A percentile compares a stretch with the other conserved stretches of the same genome.
Conservation (phyloP, 108 stramenopile genomes). For the Pseudonitzschia multiseries region DNA sequence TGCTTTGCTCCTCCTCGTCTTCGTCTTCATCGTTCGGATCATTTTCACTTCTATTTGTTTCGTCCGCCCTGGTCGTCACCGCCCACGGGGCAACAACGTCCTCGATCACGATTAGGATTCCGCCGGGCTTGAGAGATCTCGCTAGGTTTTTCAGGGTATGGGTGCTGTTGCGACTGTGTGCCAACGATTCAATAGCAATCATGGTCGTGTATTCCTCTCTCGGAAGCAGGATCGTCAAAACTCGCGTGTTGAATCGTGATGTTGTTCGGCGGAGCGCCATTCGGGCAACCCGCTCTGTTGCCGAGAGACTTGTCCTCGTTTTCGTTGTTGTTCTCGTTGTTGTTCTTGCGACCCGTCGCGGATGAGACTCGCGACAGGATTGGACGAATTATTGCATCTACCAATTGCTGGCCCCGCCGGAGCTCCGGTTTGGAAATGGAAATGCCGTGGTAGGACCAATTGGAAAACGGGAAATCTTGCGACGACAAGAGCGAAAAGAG, state of each 20-base stretch:
- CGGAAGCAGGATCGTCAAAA: conserved; percentile 25
- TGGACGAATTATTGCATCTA: not conserved
- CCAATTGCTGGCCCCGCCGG: conserved; percentile 18
- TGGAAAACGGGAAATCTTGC: not conserved
- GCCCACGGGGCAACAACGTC: conserved; percentile 35
- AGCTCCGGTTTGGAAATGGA: conserved; percentile 32
- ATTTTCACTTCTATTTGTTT: no score
- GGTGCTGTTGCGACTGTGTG: conserved; percentile 27
- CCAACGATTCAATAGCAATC: conserved; percentile 42
- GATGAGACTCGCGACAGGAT: not conserved
- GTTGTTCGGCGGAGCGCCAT: conserved; percentile 17
- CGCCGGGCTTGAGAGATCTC: conserved; percentile 26
- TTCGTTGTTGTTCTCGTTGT: no score
- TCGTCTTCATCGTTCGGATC: not conserved
- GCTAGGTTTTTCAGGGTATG: conserved; percentile 26
- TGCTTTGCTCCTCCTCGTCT: not conserved
- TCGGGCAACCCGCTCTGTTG: not conserved
- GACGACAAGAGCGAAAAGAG: conserved; percentile 32
- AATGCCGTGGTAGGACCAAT: conserved; percentile 39
- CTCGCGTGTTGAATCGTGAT: conserved; percentile 19
- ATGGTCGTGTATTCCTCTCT: conserved; percentile 23
- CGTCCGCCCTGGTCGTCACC: not conserved
- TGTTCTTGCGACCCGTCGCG: not conserved
- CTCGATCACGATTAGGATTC: conserved; percentile 37
- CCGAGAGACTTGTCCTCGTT: conserved; percentile 1